A percentile compares a stretch with the other conserved stretches of the same genome.
Conservation (phyloP, 225 moss, liverwort and hornwort genomes). For the Climacium dendroides region DNA sequence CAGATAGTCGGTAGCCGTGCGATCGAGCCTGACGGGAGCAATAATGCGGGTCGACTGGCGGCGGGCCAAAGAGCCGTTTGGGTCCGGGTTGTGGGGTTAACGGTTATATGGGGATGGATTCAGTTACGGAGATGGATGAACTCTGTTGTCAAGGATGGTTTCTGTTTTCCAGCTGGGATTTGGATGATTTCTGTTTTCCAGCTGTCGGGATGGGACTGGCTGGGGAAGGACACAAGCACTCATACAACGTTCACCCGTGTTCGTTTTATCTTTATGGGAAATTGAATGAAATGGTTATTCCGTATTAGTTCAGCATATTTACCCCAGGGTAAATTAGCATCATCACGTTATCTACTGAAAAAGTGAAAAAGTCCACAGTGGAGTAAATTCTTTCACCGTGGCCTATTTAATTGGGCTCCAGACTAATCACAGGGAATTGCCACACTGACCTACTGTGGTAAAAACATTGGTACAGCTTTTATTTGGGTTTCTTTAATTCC, state of each 20-base stretch:
- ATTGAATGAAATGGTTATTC: not conserved
- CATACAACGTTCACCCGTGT: not conserved
- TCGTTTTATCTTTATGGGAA: not conserved
- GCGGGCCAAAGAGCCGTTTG: not conserved
- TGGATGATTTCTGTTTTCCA: too few relatives aligned
- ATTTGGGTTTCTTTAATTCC: not conserved
- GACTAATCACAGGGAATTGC: not conserved
- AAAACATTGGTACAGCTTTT: not conserved
- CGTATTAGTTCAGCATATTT: not conserved
- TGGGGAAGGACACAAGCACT: not conserved
- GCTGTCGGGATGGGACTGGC: not conserved
- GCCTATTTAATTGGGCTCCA: not conserved
- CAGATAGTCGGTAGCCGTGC: not conserved
- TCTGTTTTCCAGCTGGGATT: not conserved
- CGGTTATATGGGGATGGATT: not conserved
- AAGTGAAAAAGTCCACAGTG: not conserved
- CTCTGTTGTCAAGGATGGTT: accelerated
- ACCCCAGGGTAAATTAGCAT: not conserved
- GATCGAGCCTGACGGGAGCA: not conserved
- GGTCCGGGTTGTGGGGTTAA: not conserved
- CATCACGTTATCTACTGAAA: not conserved
- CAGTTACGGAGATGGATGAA: accelerated
- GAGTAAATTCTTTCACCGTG: not conserved
- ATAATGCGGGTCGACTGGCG: not conserved
- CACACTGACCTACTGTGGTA: not conserved